Base-by-base conservation (phyloP, 108 stramenopile species). In the Bacterosira constricta region DNA sequence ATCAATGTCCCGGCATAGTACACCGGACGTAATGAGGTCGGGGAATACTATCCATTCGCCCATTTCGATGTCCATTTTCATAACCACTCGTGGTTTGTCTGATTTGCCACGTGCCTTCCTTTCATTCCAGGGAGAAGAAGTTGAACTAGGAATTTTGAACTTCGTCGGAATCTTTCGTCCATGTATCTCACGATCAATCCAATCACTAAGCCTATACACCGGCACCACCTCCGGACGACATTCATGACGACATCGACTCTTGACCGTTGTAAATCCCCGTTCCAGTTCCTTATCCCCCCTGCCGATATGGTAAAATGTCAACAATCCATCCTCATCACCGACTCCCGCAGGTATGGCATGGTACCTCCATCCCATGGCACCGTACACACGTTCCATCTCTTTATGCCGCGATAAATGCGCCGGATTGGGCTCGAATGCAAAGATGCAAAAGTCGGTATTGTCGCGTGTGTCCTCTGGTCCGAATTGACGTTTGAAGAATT, bases 41-140 rank as follows among this genome's bases (percentile, higher is more conserved):
- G 79, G 79, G 11, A 80, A 45, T 9, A 75, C 79, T 4, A 69
- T 38, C 58, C 34, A 69, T 69, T 80, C 79, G n/a, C 2, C 20
- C 9, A 53, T 55, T 47, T 80, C 79, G 36, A 80, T 80, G 54
- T 80, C 79, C 47, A 80, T 44, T 45, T 80, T 80, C 73, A 80
- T 69, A 8, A 34, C 66, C 26, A 80, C 44, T 20, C 25, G 59
- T 23, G 79, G 73, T 8, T 18, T 25, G 9, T 49, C 21, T 0
- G 8, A 21, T 8, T 49, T 11, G 2, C 23, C n/a, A n/a, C 42
- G 42, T 44, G n/a, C 42, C 42, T 44, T 6, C 42, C 4, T 44
- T 42, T 4, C 41, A 2, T 12, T 42, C n/a, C 15, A n/a, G 41
- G 41, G 12, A 1, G 41, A 8, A n/a, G 41, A 42, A n/a, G 41